Base-by-base conservation (phyloP, 768 basidiomycete genomes). In the Roridomyces roridus region DNA sequence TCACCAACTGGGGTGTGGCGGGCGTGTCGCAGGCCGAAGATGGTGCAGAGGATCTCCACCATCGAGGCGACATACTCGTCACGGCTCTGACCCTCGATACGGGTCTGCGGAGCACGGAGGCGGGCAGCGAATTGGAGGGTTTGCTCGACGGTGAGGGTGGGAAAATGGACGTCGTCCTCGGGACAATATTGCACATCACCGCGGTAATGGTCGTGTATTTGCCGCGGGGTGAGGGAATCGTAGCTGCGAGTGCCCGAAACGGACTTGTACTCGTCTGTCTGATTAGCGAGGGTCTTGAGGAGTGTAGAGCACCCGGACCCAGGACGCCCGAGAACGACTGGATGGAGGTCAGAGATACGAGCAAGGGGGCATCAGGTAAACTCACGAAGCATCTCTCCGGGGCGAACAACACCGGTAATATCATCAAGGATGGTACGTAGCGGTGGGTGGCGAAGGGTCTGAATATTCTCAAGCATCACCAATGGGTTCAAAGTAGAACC, bases 131-230 rank as follows among this genome's bases (percentile, higher is more conserved):
- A 90, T 15, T 69, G 75, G 26, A 97, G 77, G 0, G 92, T 93
- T 67, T 93, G 81, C 44, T 83, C 80, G 28, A 94, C 91, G 6
- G 89, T 91, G 24, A 96, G 79, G 10, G 89, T 91, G 6, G 93
- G 89, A 63, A 94, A 90, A 68, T 94, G 92, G 2, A 91, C 77
- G 67, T 96, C 92, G 64, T 94, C 92, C 74, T 92, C 92, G 0
- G 91, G 89, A 56, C 83, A 88, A 67, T 92, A 94, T 51, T 84
- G 83, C 2, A 92, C 86, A 65, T 92, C 92, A 14, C 94, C 94
- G 3, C 88, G 87, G 68, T 85, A 89, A 46, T 81, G 81, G 57
- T 83, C 80, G 55, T 68, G 62, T 50, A 96, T 80, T 51, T 92
- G 80, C 1, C 82, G 72, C 2, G 89, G 83, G 0, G 85, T 73